phyloP scores from a whole-genome alignment of 805 yeast genomes.

The Yarrowia hollandica region DNA sequence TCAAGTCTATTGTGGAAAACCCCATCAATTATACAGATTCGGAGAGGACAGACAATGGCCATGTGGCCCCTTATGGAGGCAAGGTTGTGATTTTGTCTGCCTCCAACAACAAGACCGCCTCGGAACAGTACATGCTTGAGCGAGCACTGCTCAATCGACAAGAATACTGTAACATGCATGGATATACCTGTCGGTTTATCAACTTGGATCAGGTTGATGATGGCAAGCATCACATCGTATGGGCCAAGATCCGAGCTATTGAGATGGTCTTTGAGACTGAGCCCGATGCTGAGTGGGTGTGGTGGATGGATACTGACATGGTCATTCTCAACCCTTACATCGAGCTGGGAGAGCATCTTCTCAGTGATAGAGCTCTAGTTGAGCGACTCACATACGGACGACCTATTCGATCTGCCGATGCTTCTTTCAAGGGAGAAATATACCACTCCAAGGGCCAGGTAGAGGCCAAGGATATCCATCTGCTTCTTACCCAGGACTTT shows the following conservation, averaged over 20 bases:
- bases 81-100: slow-evolving; percentile 36
- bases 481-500: slow-evolving; percentile 39
- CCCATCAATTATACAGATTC: background rate
- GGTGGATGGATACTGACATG: slow-evolving; percentile 45
- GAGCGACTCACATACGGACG: slow-evolving; percentile 36
- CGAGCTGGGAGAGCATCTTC: slow-evolving; percentile 38
- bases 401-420: slow-evolving; percentile 32
- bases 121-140: slow-evolving; percentile 30
- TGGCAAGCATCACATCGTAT: slow-evolving; percentile 34
- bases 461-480: slow-evolving; percentile 33
- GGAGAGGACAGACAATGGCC: slow-evolving; percentile 7
- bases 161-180: slow-evolving; percentile 40
- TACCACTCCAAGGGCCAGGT: slow-evolving; percentile 9
- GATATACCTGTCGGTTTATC: slow-evolving; percentile 39
- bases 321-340: slow-evolving; percentile 40
- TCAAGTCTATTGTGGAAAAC: slow-evolving; percentile 14
- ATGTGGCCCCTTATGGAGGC: slow-evolving; percentile 16
- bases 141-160: slow-evolving; percentile 37
- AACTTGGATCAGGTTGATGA: slow-evolving; percentile 37
- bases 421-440: slow-evolving; percentile 27
- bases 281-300: slow-evolving; percentile 44
- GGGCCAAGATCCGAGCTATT: slow-evolving; percentile 43
- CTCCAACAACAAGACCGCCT: slow-evolving; percentile 35
- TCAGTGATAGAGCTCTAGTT: slow-evolving; percentile 37
- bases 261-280: slow-evolving; percentile 38